Conservation (phyloP, 2,329 filamentous ascomycete species). For the Acarospora socialis region DNA sequence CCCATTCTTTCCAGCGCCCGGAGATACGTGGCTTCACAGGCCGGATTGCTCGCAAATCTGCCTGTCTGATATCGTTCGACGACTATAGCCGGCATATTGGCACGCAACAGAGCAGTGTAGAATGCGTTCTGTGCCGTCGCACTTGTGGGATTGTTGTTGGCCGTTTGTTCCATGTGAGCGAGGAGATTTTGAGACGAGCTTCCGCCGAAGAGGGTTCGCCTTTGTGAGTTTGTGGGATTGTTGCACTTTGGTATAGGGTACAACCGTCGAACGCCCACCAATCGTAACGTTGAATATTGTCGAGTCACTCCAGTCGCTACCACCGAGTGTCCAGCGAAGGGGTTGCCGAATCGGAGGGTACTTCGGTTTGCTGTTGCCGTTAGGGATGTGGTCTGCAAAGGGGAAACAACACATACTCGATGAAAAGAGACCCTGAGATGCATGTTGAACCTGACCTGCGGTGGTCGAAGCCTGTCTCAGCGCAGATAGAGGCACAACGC, state of each 20-base stretch:
- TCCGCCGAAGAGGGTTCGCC: constrained; percentile 31
- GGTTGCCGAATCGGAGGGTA: constrained; percentile 21
- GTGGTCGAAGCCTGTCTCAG: constrained; percentile 12
- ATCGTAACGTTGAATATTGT: too few relatives aligned
- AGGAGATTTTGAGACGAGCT: constrained; percentile 47
- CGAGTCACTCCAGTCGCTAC: constrained; percentile 6
- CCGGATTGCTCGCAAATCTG: constrained; percentile 65
- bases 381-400: too few relatives aligned
- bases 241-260: too few relatives aligned
- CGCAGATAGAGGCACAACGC: constrained; percentile 15
- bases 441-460: background rate
- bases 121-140: constrained; percentile 84
- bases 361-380: too few relatives aligned
- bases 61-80: constrained; percentile 80
- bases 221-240: constrained; percentile 8
- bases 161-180: constrained; percentile 75
- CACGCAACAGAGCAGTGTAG: constrained; percentile 78
- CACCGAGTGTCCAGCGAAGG: constrained; percentile 16
- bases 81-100: constrained; percentile 86
- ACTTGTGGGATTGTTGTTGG: constrained; percentile 82
- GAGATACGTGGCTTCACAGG: constrained; percentile 64
- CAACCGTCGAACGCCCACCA: too few relatives aligned
- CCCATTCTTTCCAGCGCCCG: constrained; percentile 55
- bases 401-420: constrained; percentile 16
- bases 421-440: background rate